Conservation (phyloP, 2,329 filamentous ascomycete species). For the Gaeumannomyces tritici region DNA sequence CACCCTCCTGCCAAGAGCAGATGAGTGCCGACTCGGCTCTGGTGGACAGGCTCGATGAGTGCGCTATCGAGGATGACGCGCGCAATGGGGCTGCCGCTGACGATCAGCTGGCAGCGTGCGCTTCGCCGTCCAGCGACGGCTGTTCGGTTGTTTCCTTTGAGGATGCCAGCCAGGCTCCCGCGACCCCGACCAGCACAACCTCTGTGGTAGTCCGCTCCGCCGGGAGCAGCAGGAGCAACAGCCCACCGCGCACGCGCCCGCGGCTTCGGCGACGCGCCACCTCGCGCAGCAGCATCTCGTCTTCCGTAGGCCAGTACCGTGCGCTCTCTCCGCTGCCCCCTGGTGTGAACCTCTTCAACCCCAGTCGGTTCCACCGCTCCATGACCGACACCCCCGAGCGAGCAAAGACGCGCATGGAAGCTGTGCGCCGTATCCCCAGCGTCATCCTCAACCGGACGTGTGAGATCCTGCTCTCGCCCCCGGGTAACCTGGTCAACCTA, state of each 20-base stretch:
- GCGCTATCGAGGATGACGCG: not conserved
- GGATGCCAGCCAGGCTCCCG: not conserved
- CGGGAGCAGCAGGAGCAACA: not conserved
- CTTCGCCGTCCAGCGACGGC: not conserved
- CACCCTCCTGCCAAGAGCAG: not conserved
- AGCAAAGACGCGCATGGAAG: conserved; percentile 28
- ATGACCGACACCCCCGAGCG: conserved; percentile 6
- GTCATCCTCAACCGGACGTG: conserved; percentile 68
- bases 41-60: not conserved
- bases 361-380: conserved; percentile 12
- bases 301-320: conserved; percentile 34
- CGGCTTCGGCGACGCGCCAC: conserved; percentile 43
- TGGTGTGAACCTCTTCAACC: conserved; percentile 54
- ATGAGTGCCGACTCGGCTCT: not conserved
- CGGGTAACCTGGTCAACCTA: conserved; percentile 64
- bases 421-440: conserved; percentile 43
- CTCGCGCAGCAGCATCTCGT: conserved; percentile 33
- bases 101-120: not conserved
- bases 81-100: not conserved
- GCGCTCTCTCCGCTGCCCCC: conserved; percentile 60
- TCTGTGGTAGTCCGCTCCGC: not conserved
- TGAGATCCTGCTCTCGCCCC: conserved; percentile 70
- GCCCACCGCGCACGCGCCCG: conserved; percentile 12
- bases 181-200: not conserved
- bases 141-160: not conserved